phyloP scores from a whole-genome alignment of 2,329 filamentous ascomycete species.

The Fusarium sororula region DNA sequence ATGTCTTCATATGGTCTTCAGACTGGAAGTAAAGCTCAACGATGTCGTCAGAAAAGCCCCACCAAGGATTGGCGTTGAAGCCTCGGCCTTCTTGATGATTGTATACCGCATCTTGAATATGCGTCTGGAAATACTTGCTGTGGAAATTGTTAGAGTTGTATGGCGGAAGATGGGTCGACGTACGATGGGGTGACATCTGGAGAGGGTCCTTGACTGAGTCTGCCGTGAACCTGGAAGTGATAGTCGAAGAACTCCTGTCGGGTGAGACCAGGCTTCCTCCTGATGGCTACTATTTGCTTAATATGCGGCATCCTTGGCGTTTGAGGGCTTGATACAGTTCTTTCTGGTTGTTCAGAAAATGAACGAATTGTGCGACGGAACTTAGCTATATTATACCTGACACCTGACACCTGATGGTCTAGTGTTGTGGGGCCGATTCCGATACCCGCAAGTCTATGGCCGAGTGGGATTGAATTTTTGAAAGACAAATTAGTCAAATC shows the following conservation, averaged over 20 bases:
- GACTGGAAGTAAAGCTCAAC: neutral
- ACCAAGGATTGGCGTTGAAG: neutral
- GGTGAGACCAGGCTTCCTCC: neutral
- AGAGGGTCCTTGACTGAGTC: neutral
- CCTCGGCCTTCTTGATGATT: neutral
- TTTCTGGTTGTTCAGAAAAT: neutral
- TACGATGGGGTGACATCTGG: neutral
- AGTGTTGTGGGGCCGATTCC: neutral
- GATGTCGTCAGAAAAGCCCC: neutral
- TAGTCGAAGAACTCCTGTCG: neutral
- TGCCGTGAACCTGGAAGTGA: neutral
- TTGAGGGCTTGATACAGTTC: neutral
- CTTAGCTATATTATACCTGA: neutral
- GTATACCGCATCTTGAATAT: neutral
- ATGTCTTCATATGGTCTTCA: neutral
- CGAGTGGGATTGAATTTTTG: neutral
- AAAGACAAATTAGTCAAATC: no score
- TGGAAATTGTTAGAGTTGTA: neutral
- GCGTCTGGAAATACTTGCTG: neutral
- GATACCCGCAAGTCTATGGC: neutral
- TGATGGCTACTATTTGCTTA: neutral
- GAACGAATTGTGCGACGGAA: neutral
- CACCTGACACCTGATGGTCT: neutral
- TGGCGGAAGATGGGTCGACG: neutral
- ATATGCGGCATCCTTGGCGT: neutral